Conservation (phyloP, 1,139 yeast species). For the Yarrowia galli region DNA sequence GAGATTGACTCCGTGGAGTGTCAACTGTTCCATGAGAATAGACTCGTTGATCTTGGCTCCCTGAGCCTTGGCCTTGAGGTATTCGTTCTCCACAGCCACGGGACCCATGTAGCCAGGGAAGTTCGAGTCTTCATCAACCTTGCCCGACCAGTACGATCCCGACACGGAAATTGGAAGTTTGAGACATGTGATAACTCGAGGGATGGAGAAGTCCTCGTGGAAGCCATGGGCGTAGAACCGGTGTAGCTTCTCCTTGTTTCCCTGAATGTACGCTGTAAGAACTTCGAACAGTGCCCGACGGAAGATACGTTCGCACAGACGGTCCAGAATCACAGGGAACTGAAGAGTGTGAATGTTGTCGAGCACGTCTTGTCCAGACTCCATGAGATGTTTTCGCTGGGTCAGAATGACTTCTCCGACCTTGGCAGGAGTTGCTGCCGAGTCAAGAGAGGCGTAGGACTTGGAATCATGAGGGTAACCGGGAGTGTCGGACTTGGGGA, state of each 20-base stretch:
- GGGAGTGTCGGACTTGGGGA: conserved; percentile 29
- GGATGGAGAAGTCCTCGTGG: conserved; percentile 38
- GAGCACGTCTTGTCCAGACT: conserved; percentile 31
- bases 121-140: conserved; percentile 38
- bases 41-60: conserved; percentile 24
- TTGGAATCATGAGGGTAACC: conserved; percentile 17
- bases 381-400: conserved; percentile 34
- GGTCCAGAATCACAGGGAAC: conserved; percentile 36
- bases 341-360: conserved; percentile 33
- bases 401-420: conserved; percentile 29
- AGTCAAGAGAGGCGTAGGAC: conserved; percentile 10
- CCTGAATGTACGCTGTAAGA: conserved; percentile 31
- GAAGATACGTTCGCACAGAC: conserved; percentile 33
- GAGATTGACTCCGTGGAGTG: conserved; percentile 23
- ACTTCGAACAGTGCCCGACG: conserved; percentile 31
- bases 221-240: conserved; percentile 29
- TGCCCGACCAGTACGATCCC: conserved; percentile 36
- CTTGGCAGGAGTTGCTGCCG: conserved; percentile 35
- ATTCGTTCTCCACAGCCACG: conserved; percentile 32
- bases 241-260: conserved; percentile 28
- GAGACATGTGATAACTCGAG: conserved; percentile 35
- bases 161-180: conserved; percentile 37
- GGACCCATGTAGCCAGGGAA: conserved; percentile 36
- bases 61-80: conserved; percentile 20
- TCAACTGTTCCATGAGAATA: conserved; percentile 29